These are phyloP conservation scores for Metrosideros polymorpha DNA, from an alignment of 441 rosid genomes.

Conservation along the genomic window DNA sequence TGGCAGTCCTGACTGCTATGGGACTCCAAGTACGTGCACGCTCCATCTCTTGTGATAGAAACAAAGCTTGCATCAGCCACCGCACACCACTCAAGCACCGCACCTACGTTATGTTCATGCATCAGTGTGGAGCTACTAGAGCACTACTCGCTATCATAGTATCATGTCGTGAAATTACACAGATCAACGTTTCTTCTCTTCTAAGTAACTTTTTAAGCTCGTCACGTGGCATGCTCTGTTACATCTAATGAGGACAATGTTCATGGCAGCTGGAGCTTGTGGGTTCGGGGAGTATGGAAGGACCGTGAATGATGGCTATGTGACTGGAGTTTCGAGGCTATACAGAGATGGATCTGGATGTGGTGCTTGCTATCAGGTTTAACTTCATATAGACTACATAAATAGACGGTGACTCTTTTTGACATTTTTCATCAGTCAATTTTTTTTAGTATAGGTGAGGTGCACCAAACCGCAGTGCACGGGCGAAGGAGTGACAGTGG, in stretches of 20 bases:
- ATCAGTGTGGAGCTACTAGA: no score
- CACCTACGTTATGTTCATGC: no score
- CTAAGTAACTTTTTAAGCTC: not conserved
- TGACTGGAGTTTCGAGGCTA: slow-evolving; percentile 70
- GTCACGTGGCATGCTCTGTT: not conserved
- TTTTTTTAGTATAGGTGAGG: slow-evolving; percentile 37
- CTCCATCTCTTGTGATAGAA: no score
- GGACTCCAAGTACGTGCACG: slow-evolving; percentile 58
- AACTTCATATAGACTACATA: not conserved
- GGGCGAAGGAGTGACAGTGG: slow-evolving; percentile 50
- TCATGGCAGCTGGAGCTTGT: slow-evolving; percentile 64
- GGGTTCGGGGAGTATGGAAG: slow-evolving; percentile 82
- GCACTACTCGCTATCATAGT: not conserved
- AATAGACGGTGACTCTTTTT: not conserved
- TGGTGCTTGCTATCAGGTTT: slow-evolving; percentile 77
- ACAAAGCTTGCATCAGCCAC: not conserved
- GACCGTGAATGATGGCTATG: slow-evolving; percentile 61
- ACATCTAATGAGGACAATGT: not conserved
- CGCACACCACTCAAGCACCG: no score
- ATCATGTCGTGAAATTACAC: no score
- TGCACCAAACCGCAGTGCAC: slow-evolving; percentile 60
- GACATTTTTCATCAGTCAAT: not conserved
- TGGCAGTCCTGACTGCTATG: slow-evolving; percentile 83
- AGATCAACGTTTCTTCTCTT: not conserved
- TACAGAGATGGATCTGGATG: slow-evolving; percentile 72